Evolutionary conservation across 768 basidiomycete genomes (phyloP).

Genomic region (Austroboletus festivus): DNA sequence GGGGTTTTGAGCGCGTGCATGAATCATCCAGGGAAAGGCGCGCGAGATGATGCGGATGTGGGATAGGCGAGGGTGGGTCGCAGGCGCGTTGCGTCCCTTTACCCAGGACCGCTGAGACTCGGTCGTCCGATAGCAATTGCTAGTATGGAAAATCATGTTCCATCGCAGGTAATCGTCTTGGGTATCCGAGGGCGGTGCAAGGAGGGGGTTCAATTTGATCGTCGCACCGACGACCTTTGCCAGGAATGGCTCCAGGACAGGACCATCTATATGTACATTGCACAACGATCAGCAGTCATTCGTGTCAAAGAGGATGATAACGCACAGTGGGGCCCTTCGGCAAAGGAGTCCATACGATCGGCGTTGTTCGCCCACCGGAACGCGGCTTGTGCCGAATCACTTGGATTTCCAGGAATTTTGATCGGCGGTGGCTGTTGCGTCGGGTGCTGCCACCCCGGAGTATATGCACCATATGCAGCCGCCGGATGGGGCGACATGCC

Average conservation of each 20-base stretch:
- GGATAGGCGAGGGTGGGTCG: conserved; percentile 59
- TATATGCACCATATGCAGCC: conserved; percentile 22
- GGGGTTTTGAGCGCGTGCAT: conserved; percentile 41
- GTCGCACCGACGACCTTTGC: conserved; percentile 45
- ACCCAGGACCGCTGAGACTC: conserved; percentile 66
- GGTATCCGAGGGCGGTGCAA: conserved; percentile 44
- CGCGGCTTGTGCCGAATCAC: conserved; percentile 25
- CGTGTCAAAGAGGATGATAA: too few relatives aligned
- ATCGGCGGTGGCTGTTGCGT: conserved; percentile 26
- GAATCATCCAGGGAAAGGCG: conserved; percentile 54
- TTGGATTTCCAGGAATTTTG: conserved; percentile 18
- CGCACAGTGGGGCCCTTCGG: conserved; percentile 44
- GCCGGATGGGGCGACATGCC: conserved; percentile 23
- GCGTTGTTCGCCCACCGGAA: conserved; percentile 31
- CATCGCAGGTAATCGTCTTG: conserved; percentile 57
- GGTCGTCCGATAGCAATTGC: conserved; percentile 58
- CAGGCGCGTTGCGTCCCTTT: conserved; percentile 59
- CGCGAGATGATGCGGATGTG: conserved; percentile 52
- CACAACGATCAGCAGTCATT: too few relatives aligned
- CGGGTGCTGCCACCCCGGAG: conserved; percentile 28
- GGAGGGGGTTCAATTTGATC: conserved; percentile 58
- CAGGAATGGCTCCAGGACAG: conserved; percentile 64
- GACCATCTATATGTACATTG: conserved; percentile 54
- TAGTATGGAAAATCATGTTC: conserved; percentile 71
- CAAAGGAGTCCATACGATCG: conserved; percentile 35